Evolutionary conservation across 2,329 filamentous ascomycete genomes (phyloP), one percentile per base, ranked within the genome.

Genomic region (Talaromyces albobiverticillius): DNA sequence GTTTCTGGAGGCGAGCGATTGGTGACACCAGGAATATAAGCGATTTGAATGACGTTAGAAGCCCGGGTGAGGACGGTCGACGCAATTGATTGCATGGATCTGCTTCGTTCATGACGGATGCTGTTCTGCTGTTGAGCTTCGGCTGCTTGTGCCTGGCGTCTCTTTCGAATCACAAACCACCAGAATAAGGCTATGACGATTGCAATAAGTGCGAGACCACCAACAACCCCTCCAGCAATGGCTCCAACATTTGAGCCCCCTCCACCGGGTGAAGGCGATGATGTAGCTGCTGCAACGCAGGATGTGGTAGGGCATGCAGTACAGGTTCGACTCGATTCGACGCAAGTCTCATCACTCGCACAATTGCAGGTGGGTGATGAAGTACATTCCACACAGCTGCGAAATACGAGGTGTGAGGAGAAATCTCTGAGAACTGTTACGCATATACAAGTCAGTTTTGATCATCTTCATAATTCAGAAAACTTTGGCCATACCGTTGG

Each of bases 21-120:
- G 57, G 90, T 96, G 64, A 97, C 92, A 57, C 94, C 94, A 13
- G 94, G 94, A 61, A 99, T 97, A 72, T 97, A 99, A 53, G 94
- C 94, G 73, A 99, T 99, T 75, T 97, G 94, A 65, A 99, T 99
- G 69, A 99, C 93, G 77, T 99, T 99, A 66, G 94, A 97, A 46
- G 94, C 94, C 58, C 94, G 86, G 16, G 94, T 97, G 57, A 96
- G 82, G 56, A 97, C 91, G 23, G 93, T 97, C 9, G 92, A 96
- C 14, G 94, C 94, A 67, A 99, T 90, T 11, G 93, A 97, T 65
- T 93, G 87, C n/a, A 89, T 89, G 10, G 92, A 94, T 53, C 88
- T 83, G 61, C 77, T 74, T 61, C 78, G 54, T 71, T 78, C 67
- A 79, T 81, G 53, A 14, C 47, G 47, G 20, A 46, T 11, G 3